Evolutionary conservation across 2,329 filamentous ascomycete species (phyloP).

Genomic region (Fusarium stilboides): DNA sequence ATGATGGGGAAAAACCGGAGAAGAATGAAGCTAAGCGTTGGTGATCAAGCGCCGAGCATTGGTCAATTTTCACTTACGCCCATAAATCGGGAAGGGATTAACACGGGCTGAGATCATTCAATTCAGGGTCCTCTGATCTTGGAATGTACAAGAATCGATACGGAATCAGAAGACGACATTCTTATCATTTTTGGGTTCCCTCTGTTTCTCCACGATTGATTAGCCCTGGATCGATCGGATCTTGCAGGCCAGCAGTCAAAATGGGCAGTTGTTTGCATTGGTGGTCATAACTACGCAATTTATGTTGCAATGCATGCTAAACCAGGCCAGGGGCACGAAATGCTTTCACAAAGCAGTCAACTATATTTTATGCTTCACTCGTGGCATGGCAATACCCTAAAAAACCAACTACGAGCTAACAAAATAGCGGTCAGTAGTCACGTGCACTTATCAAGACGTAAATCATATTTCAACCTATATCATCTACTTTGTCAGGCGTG

Average conservation of each 20-base stretch:
- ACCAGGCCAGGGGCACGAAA: not conserved
- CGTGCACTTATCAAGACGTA: conserved; percentile 2
- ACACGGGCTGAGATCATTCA: conserved; percentile 18
- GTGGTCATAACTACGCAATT: conserved; percentile 11
- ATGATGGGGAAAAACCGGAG: conserved; percentile 44
- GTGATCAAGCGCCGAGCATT: conserved; percentile 37
- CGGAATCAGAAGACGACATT: conserved; percentile 8
- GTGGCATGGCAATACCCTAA: no score
- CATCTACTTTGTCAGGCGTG: conserved; percentile 15
- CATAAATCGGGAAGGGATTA: conserved; percentile 44
- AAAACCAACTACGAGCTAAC: not conserved
- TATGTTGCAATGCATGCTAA: conserved; percentile 29
- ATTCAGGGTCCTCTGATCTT: conserved; percentile 35
- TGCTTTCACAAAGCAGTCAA: not conserved
- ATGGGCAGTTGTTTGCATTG: conserved; percentile 33
- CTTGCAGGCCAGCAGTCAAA: conserved; percentile 24
- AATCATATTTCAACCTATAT: conserved; percentile 22
- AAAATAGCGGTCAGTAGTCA: not conserved
- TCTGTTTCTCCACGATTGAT: conserved; percentile 3
- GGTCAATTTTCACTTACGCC: conserved; percentile 23
- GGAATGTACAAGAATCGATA: conserved; percentile 40
- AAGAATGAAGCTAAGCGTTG: conserved; percentile 35
- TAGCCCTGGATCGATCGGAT: conserved; percentile 41
- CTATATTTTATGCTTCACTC: no score
- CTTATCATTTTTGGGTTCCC: conserved; percentile 2